Percentiles rank a stretch among this genome's conserved stretches.
phyloP scores from a whole-genome alignment of 1,139 yeast genomes.

The Spencermartinsiella ligniputridi region DNA sequence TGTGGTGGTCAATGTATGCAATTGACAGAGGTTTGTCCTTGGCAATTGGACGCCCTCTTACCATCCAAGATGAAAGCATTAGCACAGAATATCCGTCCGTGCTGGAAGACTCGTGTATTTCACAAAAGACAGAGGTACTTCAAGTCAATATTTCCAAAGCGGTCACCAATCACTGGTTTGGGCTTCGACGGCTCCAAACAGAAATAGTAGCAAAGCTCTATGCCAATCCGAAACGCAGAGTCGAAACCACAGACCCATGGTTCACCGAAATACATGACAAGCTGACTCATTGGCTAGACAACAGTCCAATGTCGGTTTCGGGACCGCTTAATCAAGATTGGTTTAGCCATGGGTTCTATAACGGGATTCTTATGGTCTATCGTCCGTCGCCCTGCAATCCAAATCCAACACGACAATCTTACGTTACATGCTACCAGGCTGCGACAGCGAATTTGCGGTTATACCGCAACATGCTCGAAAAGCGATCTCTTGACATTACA shows the following conservation, averaged over 20 bases:
- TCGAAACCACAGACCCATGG: constrained; percentile 8
- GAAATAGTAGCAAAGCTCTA: constrained; percentile 10
- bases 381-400: constrained; percentile 12
- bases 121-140: constrained; percentile 5
- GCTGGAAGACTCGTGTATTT: constrained; percentile 9
- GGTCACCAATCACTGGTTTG: constrained; percentile 12
- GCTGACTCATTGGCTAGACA: constrained; percentile 9
- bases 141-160: constrained; percentile 6
- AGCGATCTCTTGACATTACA: constrained; percentile 9
- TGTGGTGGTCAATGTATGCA: constrained; percentile 14
- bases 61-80: constrained; percentile 9
- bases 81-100: constrained; percentile 11
- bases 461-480: constrained; percentile 6
- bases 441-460: constrained; percentile 8
- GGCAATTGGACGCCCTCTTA: constrained; percentile 13
- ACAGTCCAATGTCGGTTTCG: constrained; percentile 3
- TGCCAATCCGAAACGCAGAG: constrained; percentile 5
- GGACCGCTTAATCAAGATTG: constrained; percentile 10
- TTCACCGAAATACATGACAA: constrained; percentile 7
- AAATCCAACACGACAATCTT: constrained; percentile 6
- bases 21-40: constrained; percentile 12
- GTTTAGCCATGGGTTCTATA: constrained; percentile 9
- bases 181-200: constrained; percentile 9
- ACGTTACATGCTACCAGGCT: constrained; percentile 10
- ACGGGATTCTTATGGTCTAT: constrained; percentile 8